A percentile compares a stretch with the other conserved stretches of the same genome.
phyloP scores from a whole-genome alignment of 2,329 filamentous ascomycete genomes.

The Fusarium tupiense region DNA sequence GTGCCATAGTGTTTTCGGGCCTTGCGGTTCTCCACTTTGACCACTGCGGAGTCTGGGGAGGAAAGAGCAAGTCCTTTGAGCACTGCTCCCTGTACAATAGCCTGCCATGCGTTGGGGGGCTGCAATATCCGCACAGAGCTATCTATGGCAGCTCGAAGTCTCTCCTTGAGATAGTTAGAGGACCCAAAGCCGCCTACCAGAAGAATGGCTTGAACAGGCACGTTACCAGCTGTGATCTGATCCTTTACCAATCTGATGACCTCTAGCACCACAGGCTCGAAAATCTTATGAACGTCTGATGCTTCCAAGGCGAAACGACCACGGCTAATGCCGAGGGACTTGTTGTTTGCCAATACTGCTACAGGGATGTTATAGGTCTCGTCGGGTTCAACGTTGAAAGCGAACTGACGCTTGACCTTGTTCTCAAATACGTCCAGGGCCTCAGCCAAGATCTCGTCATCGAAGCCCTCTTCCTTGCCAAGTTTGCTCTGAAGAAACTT shows the following conservation, averaged over 20 bases:
- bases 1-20: constrained; percentile 58
- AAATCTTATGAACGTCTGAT: constrained; percentile 53
- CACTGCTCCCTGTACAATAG: constrained; percentile 60
- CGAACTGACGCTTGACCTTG: constrained; percentile 51
- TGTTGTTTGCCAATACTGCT: constrained; percentile 53
- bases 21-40: constrained; percentile 52
- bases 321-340: constrained; percentile 49
- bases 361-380: constrained; percentile 52
- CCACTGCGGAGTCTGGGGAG: constrained; percentile 48
- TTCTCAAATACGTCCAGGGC: constrained; percentile 56
- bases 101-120: constrained; percentile 58
- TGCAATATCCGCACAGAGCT: constrained; percentile 54
- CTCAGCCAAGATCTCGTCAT: constrained; percentile 51
- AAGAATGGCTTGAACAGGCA: constrained; percentile 54
- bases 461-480: constrained; percentile 52
- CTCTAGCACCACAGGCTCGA: constrained; percentile 55
- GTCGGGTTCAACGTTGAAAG: constrained; percentile 44
- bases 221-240: constrained; percentile 52
- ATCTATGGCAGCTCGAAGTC: constrained; percentile 49
- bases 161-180: constrained; percentile 56
- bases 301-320: constrained; percentile 52
- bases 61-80: constrained; percentile 57
- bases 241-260: constrained; percentile 56
- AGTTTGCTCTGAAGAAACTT: constrained; percentile 53
- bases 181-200: constrained; percentile 58